These are phyloP conservation scores for Litchi chinensis DNA, from an alignment of 345 rosid species.

Conservation along the genomic window DNA sequence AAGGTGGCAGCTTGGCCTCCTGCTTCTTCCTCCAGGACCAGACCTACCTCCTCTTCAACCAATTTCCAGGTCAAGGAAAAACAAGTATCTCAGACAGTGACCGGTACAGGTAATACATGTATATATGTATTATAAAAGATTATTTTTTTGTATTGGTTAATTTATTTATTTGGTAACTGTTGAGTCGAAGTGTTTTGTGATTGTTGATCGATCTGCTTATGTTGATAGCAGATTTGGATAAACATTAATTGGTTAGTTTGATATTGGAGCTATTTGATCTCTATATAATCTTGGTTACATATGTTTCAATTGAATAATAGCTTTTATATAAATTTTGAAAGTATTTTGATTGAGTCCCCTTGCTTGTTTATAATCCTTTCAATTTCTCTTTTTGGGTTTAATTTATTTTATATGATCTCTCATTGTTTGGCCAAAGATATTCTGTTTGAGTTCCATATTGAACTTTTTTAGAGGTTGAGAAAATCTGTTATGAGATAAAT, in stretches of 20 bases:
- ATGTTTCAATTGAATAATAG: background rate
- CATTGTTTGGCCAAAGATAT: background rate
- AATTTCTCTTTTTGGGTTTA: background rate
- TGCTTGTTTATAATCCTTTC: background rate
- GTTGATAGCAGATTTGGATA: background rate
- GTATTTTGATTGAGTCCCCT: no score
- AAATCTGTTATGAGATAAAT: background rate
- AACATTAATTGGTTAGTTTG: background rate
- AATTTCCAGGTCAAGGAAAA: slow-evolving; percentile 8
- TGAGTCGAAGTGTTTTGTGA: background rate
- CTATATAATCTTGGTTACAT: no score
- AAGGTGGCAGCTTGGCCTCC: slow-evolving; percentile 20
- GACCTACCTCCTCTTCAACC: slow-evolving; percentile 15
- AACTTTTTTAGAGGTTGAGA: background rate
- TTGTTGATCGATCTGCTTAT: background rate
- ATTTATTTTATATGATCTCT: background rate
- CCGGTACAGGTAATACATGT: slow-evolving; percentile 11
- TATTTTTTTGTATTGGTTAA: background rate
- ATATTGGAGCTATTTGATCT: background rate
- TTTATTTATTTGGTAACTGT: background rate
- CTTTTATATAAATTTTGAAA: no score
- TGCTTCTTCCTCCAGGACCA: background rate
- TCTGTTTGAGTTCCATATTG: background rate
- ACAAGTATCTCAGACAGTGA: background rate
- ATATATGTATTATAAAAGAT: no score